Evolutionary conservation across 2,329 filamentous ascomycete species (phyloP), one percentile per base, ranked within the genome.

Genomic region (Talaromyces atroroseus): DNA sequence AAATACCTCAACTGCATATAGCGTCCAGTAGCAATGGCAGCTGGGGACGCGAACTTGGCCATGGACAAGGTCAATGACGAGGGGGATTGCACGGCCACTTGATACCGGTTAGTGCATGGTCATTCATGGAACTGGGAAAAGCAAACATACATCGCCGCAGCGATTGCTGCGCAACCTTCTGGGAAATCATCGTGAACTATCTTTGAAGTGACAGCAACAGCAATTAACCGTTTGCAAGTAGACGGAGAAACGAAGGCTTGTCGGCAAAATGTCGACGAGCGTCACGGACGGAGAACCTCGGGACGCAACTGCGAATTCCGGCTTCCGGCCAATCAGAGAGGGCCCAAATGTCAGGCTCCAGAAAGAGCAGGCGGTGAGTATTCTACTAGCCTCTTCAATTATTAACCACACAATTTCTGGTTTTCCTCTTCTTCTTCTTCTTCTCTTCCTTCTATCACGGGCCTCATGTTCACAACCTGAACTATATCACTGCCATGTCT

Each of bases 161-260:
- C 59, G 75, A 76, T 63, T 74, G 73, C 64, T 78, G 76, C 55
- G 72, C 70, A 66, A 76, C 65, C 68, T 76, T 75, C 63, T 78
- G 76, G 54, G 74, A 74, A 63, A 78, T 68, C 76, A 79, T 78
- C 47, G 57, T 74, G 68, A 60, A 56, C 40, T 58, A 60, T 57
- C 50, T 54, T 48, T 42, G 29, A 49, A 60, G 59, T 59, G 62
- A 63, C 60, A 44, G 58, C 38, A 49, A 58, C 61, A 57, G 61
- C 61, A 62, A n/a, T 20, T 20, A 55, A 24, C 42, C 10, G 47
- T 20, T 21, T 20, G 40, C 40, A 12, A 21, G 40, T 10, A 42
- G 40, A 44, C 38, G 20, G 40, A 44, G 18, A 14, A 18, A 18
- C 10, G 36, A n/a, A 44, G 40, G 40, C 23, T 44, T 38, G 48